These are phyloP conservation scores for Tuber calosporum DNA, from an alignment of 495 filamentous ascomycete species.

Conservation along the genomic window DNA sequence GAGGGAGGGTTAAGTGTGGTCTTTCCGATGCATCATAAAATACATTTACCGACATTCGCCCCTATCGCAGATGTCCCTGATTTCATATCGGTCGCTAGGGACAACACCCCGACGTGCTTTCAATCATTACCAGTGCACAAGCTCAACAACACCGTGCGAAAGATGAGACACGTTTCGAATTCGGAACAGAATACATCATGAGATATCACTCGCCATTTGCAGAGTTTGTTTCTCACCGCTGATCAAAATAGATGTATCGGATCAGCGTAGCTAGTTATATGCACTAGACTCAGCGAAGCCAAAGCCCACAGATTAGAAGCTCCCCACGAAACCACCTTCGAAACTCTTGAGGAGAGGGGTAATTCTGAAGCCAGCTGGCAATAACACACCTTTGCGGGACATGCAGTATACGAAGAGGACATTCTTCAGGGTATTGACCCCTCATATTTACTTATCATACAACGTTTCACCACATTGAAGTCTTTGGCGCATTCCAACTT, in stretches of 20 bases:
- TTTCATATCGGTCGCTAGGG: background rate
- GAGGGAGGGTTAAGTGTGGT: background rate
- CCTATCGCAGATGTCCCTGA: background rate
- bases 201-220: background rate
- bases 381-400: slow-evolving; percentile 1
- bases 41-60: background rate
- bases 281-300: background rate
- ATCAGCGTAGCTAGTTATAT: background rate
- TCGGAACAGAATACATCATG: background rate
- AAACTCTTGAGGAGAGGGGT: slow-evolving; percentile 2
- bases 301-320: background rate
- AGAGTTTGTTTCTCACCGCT: background rate
- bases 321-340: background rate
- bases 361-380: slow-evolving; percentile 5
- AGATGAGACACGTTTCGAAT: slow-evolving; percentile 3
- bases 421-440: slow-evolving; percentile 1
- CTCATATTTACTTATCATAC: slow-evolving; percentile 2
- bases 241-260: background rate
- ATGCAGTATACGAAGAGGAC: background rate
- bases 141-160: background rate
- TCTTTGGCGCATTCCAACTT: background rate
- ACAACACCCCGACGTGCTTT: background rate
- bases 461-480: background rate
- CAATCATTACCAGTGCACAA: background rate
- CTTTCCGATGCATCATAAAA: slow-evolving; percentile 3